Evolutionary conservation across 495 filamentous ascomycete species (phyloP).

Genomic region (Xylaria longipes): DNA sequence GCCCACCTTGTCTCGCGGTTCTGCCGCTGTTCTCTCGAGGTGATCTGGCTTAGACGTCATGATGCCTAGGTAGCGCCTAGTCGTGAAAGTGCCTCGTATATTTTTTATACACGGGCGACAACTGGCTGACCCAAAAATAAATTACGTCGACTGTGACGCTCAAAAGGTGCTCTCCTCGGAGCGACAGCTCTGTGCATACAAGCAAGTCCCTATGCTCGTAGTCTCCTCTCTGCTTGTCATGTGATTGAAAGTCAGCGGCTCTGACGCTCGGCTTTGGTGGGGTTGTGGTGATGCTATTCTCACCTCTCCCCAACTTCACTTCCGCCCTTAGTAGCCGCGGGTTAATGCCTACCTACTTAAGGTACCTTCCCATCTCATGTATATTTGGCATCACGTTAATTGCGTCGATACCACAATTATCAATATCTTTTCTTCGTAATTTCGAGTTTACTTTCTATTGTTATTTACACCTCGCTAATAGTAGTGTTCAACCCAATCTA

Average conservation of each 20-base stretch:
- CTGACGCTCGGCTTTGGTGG: background rate
- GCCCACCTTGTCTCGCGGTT: slow-evolving; percentile 66
- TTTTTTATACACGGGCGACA: background rate
- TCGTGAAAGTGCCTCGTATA: background rate
- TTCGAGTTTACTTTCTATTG: no score
- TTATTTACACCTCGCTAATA: no score
- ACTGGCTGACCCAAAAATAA: background rate
- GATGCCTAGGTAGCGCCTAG: background rate
- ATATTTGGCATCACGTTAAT: background rate
- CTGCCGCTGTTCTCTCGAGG: slow-evolving; percentile 71
- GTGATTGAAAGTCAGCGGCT: background rate
- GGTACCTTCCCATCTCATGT: background rate
- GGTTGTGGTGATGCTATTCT: background rate
- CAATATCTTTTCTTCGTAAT: background rate
- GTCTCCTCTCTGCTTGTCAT: no score
- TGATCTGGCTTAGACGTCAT: slow-evolving; percentile 41
- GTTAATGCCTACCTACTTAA: background rate
- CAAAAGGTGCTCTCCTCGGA: background rate
- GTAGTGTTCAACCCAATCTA: no score
- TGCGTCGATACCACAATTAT: background rate
- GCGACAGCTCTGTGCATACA: background rate
- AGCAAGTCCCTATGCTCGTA: background rate
- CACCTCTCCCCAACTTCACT: background rate
- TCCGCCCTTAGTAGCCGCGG: background rate
- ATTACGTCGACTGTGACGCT: background rate